Percentiles rank a stretch among this genome's conserved stretches.
Conservation (phyloP, 2,329 filamentous ascomycete species). For the Exutisphaerella laricina region DNA sequence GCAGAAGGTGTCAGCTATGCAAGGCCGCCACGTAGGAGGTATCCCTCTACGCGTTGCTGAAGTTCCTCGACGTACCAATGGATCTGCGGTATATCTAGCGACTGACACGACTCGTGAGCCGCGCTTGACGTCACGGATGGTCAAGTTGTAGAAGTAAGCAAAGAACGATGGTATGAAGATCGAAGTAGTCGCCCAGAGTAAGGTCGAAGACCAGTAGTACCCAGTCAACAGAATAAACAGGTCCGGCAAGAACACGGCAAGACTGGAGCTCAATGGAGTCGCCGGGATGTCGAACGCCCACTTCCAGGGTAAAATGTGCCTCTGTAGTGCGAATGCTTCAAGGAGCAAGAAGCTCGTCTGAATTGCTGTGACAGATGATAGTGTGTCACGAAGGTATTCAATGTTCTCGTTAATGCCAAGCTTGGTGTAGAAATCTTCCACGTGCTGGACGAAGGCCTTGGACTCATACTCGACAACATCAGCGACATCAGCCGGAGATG, state of each 20-base stretch:
- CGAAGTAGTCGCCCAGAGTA: constrained; percentile 69
- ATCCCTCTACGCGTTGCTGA: too few relatives aligned
- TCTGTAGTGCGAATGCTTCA: constrained; percentile 65
- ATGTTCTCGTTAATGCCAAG: constrained; percentile 63
- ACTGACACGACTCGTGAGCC: constrained; percentile 30
- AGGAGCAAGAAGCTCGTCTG: constrained; percentile 62
- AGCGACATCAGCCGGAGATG: constrained; percentile 73
- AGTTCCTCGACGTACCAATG: too few relatives aligned
- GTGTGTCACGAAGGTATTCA: constrained; percentile 59
- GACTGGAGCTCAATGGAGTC: constrained; percentile 35
- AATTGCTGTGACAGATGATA: constrained; percentile 68
- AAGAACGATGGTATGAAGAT: constrained; percentile 62
- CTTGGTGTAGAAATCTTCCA: constrained; percentile 57
- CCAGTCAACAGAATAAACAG: constrained; percentile 70
- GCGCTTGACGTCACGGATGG: constrained; percentile 50
- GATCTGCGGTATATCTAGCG: constrained; percentile 64
- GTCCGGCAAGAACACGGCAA: constrained; percentile 66
- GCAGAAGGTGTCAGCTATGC: too few relatives aligned
- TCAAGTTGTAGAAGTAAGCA: constrained; percentile 90
- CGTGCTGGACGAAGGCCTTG: constrained; percentile 59
- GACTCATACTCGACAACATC: constrained; percentile 69
- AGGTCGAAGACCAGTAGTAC: constrained; percentile 67
- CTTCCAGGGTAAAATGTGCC: constrained; percentile 63
- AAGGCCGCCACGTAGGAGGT: too few relatives aligned
- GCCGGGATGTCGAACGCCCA: constrained; percentile 68